Evolutionary conservation across 352 stramenopile species (phyloP).

Genomic region (Globisporangium paddicum): DNA sequence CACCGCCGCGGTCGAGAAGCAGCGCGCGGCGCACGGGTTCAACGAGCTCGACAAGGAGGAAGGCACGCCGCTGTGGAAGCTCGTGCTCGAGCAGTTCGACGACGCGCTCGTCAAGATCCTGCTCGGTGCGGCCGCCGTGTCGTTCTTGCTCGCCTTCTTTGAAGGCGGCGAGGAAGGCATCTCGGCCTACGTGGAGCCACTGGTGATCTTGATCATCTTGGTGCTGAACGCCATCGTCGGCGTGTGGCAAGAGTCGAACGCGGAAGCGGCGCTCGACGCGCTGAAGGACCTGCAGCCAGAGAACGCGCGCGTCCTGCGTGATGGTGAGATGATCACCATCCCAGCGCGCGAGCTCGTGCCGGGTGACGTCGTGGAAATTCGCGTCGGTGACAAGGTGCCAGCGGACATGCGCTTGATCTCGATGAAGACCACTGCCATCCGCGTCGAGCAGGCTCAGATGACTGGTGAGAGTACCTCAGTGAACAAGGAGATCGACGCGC

Average conservation of each 20-base stretch:
- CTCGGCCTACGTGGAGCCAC: slow-evolving; percentile 93
- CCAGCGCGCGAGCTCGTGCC: slow-evolving; percentile 92
- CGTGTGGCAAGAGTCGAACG: slow-evolving; percentile 95
- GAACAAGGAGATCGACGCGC: slow-evolving; percentile 87
- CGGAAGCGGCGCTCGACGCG: slow-evolving; percentile 91
- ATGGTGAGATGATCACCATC: slow-evolving; percentile 83
- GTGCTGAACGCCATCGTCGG: slow-evolving; percentile 96
- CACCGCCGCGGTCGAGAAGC: slow-evolving; percentile 46
- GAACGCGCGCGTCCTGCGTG: slow-evolving; percentile 84
- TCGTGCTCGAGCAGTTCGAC: slow-evolving; percentile 99
- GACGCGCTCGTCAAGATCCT: slow-evolving; percentile 98
- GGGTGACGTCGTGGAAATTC: slow-evolving; percentile 96
- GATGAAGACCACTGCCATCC: slow-evolving; percentile 93
- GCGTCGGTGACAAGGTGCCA: slow-evolving; percentile 96
- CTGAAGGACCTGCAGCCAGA: slow-evolving; percentile 95
- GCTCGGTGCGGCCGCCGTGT: slow-evolving; percentile 93
- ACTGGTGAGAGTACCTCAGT: slow-evolving; percentile 95
- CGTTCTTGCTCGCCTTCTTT: slow-evolving; percentile 91
- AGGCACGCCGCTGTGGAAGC: slow-evolving; percentile 87
- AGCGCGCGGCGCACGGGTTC: slow-evolving; percentile 55
- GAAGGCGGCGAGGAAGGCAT: slow-evolving; percentile 86
- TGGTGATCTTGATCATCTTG: slow-evolving; percentile 97
- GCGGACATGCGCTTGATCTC: slow-evolving; percentile 94
- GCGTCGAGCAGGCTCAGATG: slow-evolving; percentile 95
- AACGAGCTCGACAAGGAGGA: slow-evolving; percentile 92